Conservation (phyloP, 305 asterid species). For the Rubia occidens region DNA sequence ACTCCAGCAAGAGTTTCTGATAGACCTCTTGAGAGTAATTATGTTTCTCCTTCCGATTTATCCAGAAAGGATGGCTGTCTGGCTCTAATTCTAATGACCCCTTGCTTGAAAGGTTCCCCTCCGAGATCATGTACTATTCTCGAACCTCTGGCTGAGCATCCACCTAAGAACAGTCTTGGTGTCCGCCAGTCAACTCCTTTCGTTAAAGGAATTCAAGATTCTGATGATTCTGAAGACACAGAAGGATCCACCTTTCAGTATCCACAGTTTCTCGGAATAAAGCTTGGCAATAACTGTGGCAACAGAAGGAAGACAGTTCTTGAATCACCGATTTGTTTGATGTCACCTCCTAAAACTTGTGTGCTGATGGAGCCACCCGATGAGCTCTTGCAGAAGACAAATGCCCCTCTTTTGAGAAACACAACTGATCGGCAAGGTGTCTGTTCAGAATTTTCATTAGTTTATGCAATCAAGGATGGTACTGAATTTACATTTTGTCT, state of each 20-base stretch:
- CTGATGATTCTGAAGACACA: slow-evolving; percentile 39
- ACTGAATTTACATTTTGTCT: background rate
- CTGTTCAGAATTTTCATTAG: slow-evolving; percentile 1
- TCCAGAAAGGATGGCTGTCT: slow-evolving; percentile 29
- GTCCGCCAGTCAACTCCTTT: slow-evolving; percentile 54
- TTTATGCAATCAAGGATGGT: background rate
- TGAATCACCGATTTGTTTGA: slow-evolving; percentile 58
- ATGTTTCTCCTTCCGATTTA: slow-evolving; percentile 34
- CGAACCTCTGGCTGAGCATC: slow-evolving; percentile 53
- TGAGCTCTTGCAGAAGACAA: slow-evolving; percentile 23
- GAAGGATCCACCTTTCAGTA: slow-evolving; percentile 49
- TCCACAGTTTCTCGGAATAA: slow-evolving; percentile 60
- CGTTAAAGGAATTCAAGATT: slow-evolving; percentile 28
- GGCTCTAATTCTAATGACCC: slow-evolving; percentile 45
- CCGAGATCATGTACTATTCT: slow-evolving; percentile 75
- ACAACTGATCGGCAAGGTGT: slow-evolving; percentile 20
- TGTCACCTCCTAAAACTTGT: slow-evolving; percentile 89
- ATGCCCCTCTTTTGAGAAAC: slow-evolving; percentile 19
- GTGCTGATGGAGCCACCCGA: slow-evolving; percentile 60
- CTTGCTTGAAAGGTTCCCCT: slow-evolving; percentile 69
- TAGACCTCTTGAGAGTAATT: slow-evolving; percentile 20
- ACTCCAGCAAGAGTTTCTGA: slow-evolving; percentile 24
- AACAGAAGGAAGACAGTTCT: slow-evolving; percentile 35
- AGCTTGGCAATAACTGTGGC: slow-evolving; percentile 24
- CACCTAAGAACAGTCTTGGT: slow-evolving; percentile 29